A percentile compares a stretch with the other conserved stretches of the same genome.
Conservation (phyloP, 2,329 filamentous ascomycete genomes). For the Cercospora sp. region DNA sequence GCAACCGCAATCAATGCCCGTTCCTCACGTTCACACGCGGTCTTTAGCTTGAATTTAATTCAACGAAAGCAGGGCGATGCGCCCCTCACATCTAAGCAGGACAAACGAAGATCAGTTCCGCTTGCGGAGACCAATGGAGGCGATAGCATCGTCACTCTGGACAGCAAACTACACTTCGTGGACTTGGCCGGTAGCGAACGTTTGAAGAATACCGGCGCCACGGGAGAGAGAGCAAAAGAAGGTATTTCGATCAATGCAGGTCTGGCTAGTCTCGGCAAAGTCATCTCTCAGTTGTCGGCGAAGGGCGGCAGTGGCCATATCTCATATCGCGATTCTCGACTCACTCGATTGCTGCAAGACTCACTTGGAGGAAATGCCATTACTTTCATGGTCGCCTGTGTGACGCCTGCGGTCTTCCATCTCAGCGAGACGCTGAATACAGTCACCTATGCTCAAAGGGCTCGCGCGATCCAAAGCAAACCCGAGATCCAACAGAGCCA, state of each 20-base stretch:
- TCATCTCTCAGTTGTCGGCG: slow-evolving; percentile 95
- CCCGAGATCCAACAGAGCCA: slow-evolving; percentile 87
- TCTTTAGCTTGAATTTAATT: slow-evolving; percentile 92
- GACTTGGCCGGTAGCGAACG: slow-evolving; percentile 96
- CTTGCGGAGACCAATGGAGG: slow-evolving; percentile 72
- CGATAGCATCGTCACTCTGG: slow-evolving; percentile 74
- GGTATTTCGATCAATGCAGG: slow-evolving; percentile 98
- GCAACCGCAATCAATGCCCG: slow-evolving; percentile 96
- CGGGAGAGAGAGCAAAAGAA: slow-evolving; percentile 90
- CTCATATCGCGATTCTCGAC: slow-evolving; percentile 96
- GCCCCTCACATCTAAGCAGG: slow-evolving; percentile 58
- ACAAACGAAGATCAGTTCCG: slow-evolving; percentile 86
- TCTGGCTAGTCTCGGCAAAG: slow-evolving; percentile 90
- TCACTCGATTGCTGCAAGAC: slow-evolving; percentile 92
- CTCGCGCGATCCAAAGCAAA: slow-evolving; percentile 95
- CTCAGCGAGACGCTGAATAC: slow-evolving; percentile 97
- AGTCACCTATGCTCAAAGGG: slow-evolving; percentile 91
- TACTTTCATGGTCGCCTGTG: slow-evolving; percentile 99
- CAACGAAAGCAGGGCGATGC: slow-evolving; percentile 68
- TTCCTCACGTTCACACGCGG: slow-evolving; percentile 94
- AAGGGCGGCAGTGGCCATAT: slow-evolving; percentile 85
- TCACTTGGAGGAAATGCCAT: slow-evolving; percentile 95
- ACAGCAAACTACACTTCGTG: slow-evolving; percentile 98
- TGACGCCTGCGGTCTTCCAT: slow-evolving; percentile 95
- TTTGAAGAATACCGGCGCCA: slow-evolving; percentile 93